Evolutionary conservation across 768 basidiomycete genomes (phyloP).

Genomic region (Agaricus sinodeliciosus): DNA sequence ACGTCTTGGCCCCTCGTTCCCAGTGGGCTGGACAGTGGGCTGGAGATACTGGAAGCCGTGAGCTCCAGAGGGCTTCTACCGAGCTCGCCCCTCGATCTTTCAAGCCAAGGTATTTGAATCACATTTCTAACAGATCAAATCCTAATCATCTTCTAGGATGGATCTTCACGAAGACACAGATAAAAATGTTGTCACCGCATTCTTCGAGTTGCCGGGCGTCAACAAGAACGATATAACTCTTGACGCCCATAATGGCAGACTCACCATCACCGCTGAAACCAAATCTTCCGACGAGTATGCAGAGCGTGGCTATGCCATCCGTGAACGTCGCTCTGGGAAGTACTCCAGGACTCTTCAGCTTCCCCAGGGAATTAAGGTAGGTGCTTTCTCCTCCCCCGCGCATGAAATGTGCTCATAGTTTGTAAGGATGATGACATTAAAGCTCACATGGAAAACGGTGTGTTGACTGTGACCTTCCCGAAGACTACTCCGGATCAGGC

Average conservation of each 20-base stretch:
- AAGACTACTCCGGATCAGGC: constrained; percentile 33
- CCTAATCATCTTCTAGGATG: neutral
- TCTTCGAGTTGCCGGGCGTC: constrained; percentile 51
- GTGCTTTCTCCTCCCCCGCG: neutral
- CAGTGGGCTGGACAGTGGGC: neutral
- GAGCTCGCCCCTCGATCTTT: neutral
- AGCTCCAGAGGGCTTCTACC: neutral
- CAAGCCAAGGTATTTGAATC: neutral
- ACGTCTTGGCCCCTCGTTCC: neutral
- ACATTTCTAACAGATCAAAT: neutral
- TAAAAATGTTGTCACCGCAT: constrained; percentile 32
- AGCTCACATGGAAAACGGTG: constrained; percentile 39
- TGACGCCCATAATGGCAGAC: constrained; percentile 37
- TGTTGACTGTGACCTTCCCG: constrained; percentile 43
- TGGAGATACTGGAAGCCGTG: neutral
- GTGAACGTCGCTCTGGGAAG: constrained; percentile 41
- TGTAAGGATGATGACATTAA: constrained; percentile 37
- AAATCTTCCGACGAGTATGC: constrained; percentile 23
- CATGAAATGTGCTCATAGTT: neutral
- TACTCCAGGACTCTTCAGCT: constrained; percentile 43
- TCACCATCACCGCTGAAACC: constrained; percentile 42
- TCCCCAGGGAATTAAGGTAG: constrained; percentile 42
- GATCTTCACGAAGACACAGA: neutral
- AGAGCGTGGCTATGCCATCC: constrained; percentile 31
- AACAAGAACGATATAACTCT: constrained; percentile 41